Conservation (phyloP, 139 green algal genomes). For the Chlorella vulgaris region DNA sequence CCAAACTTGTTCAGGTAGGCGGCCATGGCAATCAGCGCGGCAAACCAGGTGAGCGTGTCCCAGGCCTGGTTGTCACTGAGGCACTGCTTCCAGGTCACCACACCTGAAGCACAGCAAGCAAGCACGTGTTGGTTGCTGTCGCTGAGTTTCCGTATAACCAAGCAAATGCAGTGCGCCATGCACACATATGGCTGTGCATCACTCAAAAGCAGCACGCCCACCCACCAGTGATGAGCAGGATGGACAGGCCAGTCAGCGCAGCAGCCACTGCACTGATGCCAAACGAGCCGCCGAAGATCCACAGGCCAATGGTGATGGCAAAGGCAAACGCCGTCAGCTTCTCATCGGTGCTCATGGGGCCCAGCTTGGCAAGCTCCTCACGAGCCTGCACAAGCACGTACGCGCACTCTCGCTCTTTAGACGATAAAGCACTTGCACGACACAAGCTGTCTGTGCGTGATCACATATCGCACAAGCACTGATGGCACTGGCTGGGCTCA, state of each 20-base stretch:
- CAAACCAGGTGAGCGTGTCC: conserved; percentile 99
- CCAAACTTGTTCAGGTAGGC: conserved; percentile 98
- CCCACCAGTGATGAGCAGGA: conserved; percentile 93
- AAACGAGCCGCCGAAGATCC: conserved; percentile 89
- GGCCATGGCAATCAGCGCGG: conserved; percentile 98
- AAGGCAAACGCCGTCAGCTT: conserved; percentile 95
- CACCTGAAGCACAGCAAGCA: conserved; percentile 11
- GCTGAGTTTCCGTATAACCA: no score
- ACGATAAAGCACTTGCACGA: no score
- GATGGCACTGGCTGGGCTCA: neutral
- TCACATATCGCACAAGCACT: conserved; percentile 69
- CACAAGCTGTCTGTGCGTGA: no score
- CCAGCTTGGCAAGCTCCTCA: conserved; percentile 94
- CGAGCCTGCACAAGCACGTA: conserved; percentile 16
- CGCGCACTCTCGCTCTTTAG: neutral
- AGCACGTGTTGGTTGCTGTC: no score
- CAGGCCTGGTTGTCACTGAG: conserved; percentile 79
- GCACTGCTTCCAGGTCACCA: conserved; percentile 85
- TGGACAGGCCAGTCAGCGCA: conserved; percentile 93
- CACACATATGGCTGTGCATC: conserved; percentile 50
- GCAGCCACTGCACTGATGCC: conserved; percentile 95
- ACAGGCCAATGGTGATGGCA: conserved; percentile 87
- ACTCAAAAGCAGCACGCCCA: neutral
- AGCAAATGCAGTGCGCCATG: no score
- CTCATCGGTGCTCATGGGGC: conserved; percentile 92